A percentile compares a stretch with the other conserved stretches of the same genome.
Evolutionary conservation across 1,139 yeast species (phyloP).

Genomic region (Diutina ranongensis): DNA sequence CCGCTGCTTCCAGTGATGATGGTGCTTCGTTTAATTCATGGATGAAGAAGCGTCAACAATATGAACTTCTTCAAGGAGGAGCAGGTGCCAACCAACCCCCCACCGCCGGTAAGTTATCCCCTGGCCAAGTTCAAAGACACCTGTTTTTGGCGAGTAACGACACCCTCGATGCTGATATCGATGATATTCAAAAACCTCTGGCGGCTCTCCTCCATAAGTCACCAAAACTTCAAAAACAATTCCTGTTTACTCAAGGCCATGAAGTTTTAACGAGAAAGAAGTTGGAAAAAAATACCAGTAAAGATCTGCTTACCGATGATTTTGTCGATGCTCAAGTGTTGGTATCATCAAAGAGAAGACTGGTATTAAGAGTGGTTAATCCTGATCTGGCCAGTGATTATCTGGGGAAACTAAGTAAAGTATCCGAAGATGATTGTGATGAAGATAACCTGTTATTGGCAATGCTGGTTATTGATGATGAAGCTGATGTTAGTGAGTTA

Average conservation of each 20-base stretch:
- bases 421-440: background rate
- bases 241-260: background rate
- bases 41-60: conserved; percentile 40
- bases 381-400: conserved; percentile 20
- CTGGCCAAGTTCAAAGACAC: conserved; percentile 10
- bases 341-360: conserved; percentile 59
- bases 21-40: conserved; percentile 31
- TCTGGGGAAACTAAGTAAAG: background rate
- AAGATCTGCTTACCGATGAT: conserved; percentile 18
- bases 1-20: conserved; percentile 26
- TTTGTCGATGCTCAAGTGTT: conserved; percentile 62
- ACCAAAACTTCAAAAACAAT: background rate
- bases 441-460: background rate
- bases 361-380: conserved; percentile 51
- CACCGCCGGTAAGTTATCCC: too few species aligned
- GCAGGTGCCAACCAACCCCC: background rate
- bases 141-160: conserved; percentile 23
- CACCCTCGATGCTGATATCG: conserved; percentile 10
- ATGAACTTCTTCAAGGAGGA: conserved; percentile 15
- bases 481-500: background rate
- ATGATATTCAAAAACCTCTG: background rate
- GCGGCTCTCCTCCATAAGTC: background rate
- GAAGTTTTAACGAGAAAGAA: background rate
- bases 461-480: conserved; percentile 1
- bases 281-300: background rate